These are phyloP conservation scores for Eucalyptus rudis DNA, from an alignment of 345 rosid species.

Conservation along the genomic window DNA sequence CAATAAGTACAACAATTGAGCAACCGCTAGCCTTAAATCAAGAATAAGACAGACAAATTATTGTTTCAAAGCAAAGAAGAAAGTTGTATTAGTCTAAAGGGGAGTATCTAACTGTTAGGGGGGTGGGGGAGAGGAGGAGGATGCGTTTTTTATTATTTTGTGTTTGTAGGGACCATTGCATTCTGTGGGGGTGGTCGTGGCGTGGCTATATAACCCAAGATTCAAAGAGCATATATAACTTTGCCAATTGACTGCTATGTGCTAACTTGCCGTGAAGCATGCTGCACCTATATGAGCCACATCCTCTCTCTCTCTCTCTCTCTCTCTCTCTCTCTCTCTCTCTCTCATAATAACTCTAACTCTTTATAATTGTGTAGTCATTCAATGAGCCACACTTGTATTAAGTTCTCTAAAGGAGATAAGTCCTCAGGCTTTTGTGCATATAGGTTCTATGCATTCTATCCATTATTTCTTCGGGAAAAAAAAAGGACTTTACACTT, in stretches of 20 bases:
- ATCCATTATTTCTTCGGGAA: not conserved
- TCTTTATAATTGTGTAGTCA: not conserved
- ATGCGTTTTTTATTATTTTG: not conserved
- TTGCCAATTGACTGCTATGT: not conserved
- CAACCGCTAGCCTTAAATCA: not conserved
- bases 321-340: too few relatives aligned
- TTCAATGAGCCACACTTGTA: not conserved
- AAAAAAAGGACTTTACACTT: not conserved
- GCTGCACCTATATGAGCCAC: not conserved
- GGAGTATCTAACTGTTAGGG: not conserved
- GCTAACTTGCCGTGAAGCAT: not conserved
- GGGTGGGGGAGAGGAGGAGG: fast-evolving
- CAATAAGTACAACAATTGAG: not conserved
- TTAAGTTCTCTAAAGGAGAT: not conserved
- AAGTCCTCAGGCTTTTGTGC: not conserved
- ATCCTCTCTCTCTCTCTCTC: not conserved
- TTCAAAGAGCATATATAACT: not conserved
- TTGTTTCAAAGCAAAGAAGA: not conserved
- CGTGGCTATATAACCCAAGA: not conserved
- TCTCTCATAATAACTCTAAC: too few relatives aligned
- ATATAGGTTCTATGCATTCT: not conserved
- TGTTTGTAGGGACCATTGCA: not conserved
- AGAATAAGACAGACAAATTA: not conserved
- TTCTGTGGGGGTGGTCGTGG: not conserved
- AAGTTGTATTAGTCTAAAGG: not conserved